These are phyloP conservation scores for Cucurbitaria berberidis DNA, from an alignment of 2,329 filamentous ascomycete species.

Conservation along the genomic window DNA sequence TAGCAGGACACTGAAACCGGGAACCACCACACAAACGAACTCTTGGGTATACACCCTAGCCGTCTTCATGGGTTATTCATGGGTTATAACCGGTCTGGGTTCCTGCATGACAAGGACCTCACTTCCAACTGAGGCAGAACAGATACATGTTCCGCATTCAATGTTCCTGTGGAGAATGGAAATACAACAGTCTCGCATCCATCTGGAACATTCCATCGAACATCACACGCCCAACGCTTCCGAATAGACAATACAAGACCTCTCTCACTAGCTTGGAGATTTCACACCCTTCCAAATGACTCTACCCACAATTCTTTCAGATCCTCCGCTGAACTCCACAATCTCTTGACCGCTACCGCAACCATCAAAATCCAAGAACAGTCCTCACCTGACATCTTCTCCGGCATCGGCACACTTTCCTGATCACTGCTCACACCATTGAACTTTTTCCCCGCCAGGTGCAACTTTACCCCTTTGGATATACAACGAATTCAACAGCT, in stretches of 20 bases:
- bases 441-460: neutral
- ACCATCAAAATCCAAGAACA: too few relatives aligned
- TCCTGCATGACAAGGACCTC: neutral
- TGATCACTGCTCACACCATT: too few relatives aligned
- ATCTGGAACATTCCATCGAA: neutral
- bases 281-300: too few relatives aligned
- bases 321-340: too few relatives aligned
- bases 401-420: too few relatives aligned
- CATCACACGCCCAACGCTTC: neutral
- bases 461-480: neutral
- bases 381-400: too few relatives aligned
- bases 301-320: too few relatives aligned
- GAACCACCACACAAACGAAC: neutral
- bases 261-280: neutral
- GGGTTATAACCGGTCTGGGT: neutral
- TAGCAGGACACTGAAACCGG: neutral
- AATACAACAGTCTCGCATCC: neutral
- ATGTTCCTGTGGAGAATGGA: neutral
- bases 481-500: too few relatives aligned
- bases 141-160: too few relatives aligned
- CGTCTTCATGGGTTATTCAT: neutral
- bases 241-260: neutral
- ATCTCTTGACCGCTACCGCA: too few relatives aligned
- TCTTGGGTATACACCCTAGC: neutral
- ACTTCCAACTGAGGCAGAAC: too few relatives aligned